Base-by-base conservation (phyloP, 1,139 yeast genomes). In the Suhomyces choctaworum region DNA sequence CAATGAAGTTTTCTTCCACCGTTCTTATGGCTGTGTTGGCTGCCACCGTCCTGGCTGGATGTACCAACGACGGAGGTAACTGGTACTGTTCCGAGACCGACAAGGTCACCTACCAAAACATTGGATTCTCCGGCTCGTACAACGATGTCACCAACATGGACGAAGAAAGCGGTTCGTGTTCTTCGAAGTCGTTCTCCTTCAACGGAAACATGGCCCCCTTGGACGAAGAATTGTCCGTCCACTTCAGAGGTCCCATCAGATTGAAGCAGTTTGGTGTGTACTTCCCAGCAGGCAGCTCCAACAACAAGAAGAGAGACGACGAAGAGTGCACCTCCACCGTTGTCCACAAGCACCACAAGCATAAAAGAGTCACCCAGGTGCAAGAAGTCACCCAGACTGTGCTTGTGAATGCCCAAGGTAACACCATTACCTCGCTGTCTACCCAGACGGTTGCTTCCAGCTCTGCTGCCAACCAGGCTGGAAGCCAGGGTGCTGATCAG, bases 321-420 rank as follows among this genome's bases (percentile, higher is more conserved):
- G 72, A 65, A 42, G 72, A 66, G 34, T 70, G 73, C 51, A 58
- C 58, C 42, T 59, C 62, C 30, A 41, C 56, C 16, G 51, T 71
- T 55, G 55, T 55, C 40, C 73, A 71, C 62, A 69, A 64, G 41
- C 87, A 80, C 60, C 84, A 80, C 61, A 73, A 64, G 72, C 90
- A 71, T 76, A 78, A 60, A 63, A 58, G 71, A 54, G 82, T 79
- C 33, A 74, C 80, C 41, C 78, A 76, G 51, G 61, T 77, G 48
- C 80, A 82, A 39, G 78, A 82, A 56, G 85, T 84, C 45, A 85
- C 95, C 42, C 76, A 78, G 51, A 86, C 95, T 29, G 88, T 88
- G 30, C 70, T 60, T 45, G 85, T 80, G 37, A 77, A 80, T 53
- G 75, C 62, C 36, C 52, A 70, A 41, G 89, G 85, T 47, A 61